Conservation (phyloP, 306 rosid genomes). For the Boehmeria nivea region DNA sequence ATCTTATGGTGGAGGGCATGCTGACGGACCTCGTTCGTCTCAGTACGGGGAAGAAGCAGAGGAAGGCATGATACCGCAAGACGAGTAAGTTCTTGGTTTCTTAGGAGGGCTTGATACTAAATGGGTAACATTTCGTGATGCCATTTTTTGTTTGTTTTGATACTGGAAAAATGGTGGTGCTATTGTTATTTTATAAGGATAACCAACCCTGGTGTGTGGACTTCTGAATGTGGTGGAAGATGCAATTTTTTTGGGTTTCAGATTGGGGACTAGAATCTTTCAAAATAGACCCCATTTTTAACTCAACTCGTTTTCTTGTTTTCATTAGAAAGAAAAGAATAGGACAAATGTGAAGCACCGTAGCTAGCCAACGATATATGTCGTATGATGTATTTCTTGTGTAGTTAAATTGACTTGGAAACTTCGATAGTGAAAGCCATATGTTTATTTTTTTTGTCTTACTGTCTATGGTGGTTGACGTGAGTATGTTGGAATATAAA, state of each 20-base stretch:
- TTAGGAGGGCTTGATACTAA: too few relatives aligned
- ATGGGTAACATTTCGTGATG: background rate
- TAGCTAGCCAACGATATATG: slow-evolving; percentile 3
- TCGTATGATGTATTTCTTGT: slow-evolving; percentile 7
- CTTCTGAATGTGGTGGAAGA: slow-evolving; percentile 6
- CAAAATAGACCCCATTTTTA: background rate
- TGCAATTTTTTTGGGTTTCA: slow-evolving; percentile 20
- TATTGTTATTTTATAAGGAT: slow-evolving; percentile 18
- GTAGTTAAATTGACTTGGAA: slow-evolving; percentile 21
- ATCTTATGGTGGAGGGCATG: background rate
- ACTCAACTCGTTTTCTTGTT: background rate
- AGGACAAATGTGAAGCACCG: slow-evolving; percentile 10
- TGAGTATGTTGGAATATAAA: background rate
- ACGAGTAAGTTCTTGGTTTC: too few relatives aligned
- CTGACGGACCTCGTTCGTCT: slow-evolving; percentile 26
- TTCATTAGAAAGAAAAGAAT: slow-evolving; percentile 15
- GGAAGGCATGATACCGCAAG: slow-evolving; percentile 64
- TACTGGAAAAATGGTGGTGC: slow-evolving; percentile 22
- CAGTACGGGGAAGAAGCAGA: slow-evolving; percentile 59
- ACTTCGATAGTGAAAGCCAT: background rate
- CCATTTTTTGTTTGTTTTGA: slow-evolving; percentile 9
- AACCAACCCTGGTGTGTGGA: slow-evolving; percentile 22
- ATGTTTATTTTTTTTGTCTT: background rate
- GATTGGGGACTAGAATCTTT: slow-evolving; percentile 27
- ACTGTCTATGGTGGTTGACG: too few relatives aligned